Base-by-base conservation (phyloP, 352 stramenopile species). In the Pythium aquatile region DNA sequence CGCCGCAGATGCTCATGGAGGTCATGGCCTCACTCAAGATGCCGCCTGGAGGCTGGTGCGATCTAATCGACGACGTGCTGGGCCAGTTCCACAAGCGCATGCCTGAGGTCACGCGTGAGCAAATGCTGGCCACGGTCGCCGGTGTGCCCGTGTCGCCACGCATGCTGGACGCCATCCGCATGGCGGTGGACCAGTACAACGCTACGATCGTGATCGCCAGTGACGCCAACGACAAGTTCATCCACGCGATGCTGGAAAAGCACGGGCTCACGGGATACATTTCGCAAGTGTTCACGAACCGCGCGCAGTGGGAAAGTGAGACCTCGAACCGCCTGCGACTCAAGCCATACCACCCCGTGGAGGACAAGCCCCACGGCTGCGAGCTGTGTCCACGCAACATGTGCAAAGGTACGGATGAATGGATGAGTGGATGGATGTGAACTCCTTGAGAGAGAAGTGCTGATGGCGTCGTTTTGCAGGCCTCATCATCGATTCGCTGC, bases 101-200 rank as follows among this genome's bases (percentile, higher is more conserved):
- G 40, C 63, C 63, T 7, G 37, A 65, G 17, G 14, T 69, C 48
- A 63, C 68, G 35, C 63, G 65, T 13, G 46, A 66, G 35, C 44
- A 68, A 14, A 73, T 76, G 49, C 33, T 65, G 7, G 54, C 60
- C 0, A 54, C 66, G 4, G 40, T 61, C 1, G 61, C 53, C 6
- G 3, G 29, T 1, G 20, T 65, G 47, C 54, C 55, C 13, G 69
- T 74, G 33, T 70, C 72, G 48, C 55, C 66, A 1, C 40, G 60
- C 1, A 79, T 90, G 70, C 53, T 87, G 40, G 76, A 81, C 39
- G 80, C 83, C 9, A 61, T 91, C 35, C 70, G 67, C 1, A 53
- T 55, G 14, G 69, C 65, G 2, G 55, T 53, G 9, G 63, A 73
- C 40, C 29, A 58, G 28, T 47, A 66, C 47, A 35, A 39, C 32